These are phyloP conservation scores for Sporothrix brunneoviolacea DNA, from an alignment of 2,329 filamentous ascomycete species.

Conservation along the genomic window DNA sequence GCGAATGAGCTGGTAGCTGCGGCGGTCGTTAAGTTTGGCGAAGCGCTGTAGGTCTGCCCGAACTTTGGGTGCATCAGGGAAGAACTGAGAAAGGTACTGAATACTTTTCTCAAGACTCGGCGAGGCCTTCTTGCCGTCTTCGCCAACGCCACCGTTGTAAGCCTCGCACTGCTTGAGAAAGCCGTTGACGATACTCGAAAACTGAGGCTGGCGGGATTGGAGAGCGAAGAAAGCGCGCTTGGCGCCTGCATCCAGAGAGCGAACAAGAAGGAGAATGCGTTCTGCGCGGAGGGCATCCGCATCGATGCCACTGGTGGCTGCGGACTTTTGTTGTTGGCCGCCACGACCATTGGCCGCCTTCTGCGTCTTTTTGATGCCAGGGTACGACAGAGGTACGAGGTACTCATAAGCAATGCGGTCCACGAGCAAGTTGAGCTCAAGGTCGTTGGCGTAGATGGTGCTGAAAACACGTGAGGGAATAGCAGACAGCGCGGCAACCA, in stretches of 20 bases:
- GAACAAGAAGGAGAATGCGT: slow-evolving; percentile 74
- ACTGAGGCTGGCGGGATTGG: slow-evolving; percentile 68
- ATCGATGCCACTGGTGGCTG: slow-evolving; percentile 40
- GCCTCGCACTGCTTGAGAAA: slow-evolving; percentile 80
- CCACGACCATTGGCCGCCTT: slow-evolving; percentile 52
- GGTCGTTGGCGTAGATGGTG: slow-evolving; percentile 83
- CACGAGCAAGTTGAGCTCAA: slow-evolving; percentile 75
- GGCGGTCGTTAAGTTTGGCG: slow-evolving; percentile 81
- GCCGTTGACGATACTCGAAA: slow-evolving; percentile 65
- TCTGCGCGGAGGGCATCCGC: slow-evolving; percentile 74
- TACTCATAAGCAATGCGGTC: slow-evolving; percentile 82
- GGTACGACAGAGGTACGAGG: slow-evolving; percentile 83
- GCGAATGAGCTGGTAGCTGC: slow-evolving; percentile 80
- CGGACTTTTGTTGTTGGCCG: slow-evolving; percentile 5
- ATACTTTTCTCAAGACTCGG: slow-evolving; percentile 65
- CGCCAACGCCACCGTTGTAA: slow-evolving; percentile 80
- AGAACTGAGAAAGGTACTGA: slow-evolving; percentile 63
- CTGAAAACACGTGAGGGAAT: slow-evolving; percentile 83
- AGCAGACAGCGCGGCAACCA: slow-evolving; percentile 66
- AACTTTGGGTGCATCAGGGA: slow-evolving; percentile 69
- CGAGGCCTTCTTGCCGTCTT: slow-evolving; percentile 64
- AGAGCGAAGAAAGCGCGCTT: slow-evolving; percentile 85
- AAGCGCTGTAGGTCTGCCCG: slow-evolving; percentile 80
- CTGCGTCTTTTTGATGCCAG: slow-evolving; percentile 55
- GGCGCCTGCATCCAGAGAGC: slow-evolving; percentile 67